Evolutionary conservation across 1,139 yeast genomes (phyloP).

Genomic region (Kodamaea sp.): DNA sequence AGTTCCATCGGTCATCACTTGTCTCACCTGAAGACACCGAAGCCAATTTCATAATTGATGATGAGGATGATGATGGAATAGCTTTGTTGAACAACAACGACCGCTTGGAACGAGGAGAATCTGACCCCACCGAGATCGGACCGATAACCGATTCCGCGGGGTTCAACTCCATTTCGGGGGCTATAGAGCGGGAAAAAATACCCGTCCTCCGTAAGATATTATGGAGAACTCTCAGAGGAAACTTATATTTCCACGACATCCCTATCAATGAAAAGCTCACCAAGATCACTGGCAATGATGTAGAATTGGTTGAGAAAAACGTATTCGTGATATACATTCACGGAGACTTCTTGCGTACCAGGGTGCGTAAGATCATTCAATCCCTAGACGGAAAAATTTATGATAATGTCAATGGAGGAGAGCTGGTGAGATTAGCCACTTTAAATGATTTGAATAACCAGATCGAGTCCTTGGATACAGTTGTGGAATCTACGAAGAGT

Average conservation of each 20-base stretch:
- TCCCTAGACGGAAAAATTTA: conserved; percentile 81
- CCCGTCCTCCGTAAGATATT: conserved; percentile 51
- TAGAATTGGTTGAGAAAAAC: conserved; percentile 58
- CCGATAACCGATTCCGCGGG: conserved; percentile 48
- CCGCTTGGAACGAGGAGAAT: conserved; percentile 30
- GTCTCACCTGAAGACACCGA: conserved; percentile 6
- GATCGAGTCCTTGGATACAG: conserved; percentile 48
- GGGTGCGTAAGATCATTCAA: conserved; percentile 75
- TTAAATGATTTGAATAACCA: conserved; percentile 61
- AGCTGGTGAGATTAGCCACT: conserved; percentile 50
- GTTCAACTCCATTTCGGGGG: conserved; percentile 52
- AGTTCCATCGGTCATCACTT: conserved; percentile 18
- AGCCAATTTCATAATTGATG: conserved; percentile 8
- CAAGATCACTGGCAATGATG: conserved; percentile 38
- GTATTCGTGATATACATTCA: conserved; percentile 87
- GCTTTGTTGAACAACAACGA: conserved; percentile 33
- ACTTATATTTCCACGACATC: conserved; percentile 49
- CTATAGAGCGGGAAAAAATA: conserved; percentile 45
- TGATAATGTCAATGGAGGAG: conserved; percentile 60
- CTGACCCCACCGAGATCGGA: conserved; percentile 6
- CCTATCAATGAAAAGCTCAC: conserved; percentile 45
- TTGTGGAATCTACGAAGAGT: conserved; percentile 67
- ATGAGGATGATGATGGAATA: conserved; percentile 33
- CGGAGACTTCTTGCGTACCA: conserved; percentile 68
- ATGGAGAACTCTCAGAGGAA: conserved; percentile 59